Evolutionary conservation across 345 rosid genomes (phyloP).

Genomic region (Citrus trifoliata): DNA sequence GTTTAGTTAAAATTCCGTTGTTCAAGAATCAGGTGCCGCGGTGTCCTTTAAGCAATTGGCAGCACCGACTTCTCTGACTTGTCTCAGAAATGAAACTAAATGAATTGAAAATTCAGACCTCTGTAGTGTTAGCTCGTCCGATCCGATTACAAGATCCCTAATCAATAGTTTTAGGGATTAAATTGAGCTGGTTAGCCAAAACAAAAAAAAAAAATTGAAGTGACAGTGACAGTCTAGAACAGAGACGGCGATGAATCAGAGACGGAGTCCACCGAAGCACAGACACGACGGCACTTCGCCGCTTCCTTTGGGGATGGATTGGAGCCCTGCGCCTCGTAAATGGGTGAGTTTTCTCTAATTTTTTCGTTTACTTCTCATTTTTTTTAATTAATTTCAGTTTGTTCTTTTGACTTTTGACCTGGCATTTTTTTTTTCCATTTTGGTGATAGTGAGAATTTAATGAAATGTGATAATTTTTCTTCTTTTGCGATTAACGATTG

Average conservation of each 20-base stretch:
- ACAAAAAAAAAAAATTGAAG: background rate
- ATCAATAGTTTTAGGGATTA: background rate
- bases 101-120: background rate
- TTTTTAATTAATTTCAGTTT: background rate
- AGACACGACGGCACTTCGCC: constrained; percentile 99
- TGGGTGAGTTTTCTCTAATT: constrained; percentile 52
- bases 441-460: background rate
- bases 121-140: background rate
- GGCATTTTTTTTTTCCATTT: no score
- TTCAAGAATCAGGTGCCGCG: constrained; percentile 6
- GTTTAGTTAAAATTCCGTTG: constrained; percentile 6
- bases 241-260: constrained; percentile 49
- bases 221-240: constrained; percentile 1
- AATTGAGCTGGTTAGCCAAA: background rate
- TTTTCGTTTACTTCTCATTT: background rate
- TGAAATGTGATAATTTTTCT: background rate
- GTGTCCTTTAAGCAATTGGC: constrained; percentile 22
- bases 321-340: constrained; percentile 97
- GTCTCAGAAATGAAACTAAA: background rate
- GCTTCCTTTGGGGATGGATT: constrained; percentile 98
- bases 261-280: constrained; percentile 93
- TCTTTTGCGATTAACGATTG: background rate
- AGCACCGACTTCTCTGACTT: background rate
- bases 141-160: constrained; percentile 3
- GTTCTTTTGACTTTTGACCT: background rate